These are phyloP conservation scores for Citrullus mucosospermus DNA, from an alignment of 306 rosid species.

Conservation along the genomic window DNA sequence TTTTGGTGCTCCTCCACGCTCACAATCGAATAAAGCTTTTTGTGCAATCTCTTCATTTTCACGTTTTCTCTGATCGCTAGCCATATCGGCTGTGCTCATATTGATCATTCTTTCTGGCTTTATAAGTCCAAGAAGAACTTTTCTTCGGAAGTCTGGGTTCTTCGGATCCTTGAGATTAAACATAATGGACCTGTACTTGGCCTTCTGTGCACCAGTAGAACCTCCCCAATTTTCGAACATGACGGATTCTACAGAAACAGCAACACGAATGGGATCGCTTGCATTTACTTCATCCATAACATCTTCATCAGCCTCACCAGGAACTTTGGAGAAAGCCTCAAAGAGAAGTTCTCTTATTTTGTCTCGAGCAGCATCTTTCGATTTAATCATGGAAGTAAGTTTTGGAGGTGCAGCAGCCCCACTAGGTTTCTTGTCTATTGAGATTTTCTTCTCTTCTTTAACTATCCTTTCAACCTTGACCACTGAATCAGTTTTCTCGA, in stretches of 20 bases:
- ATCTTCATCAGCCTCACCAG: constrained; percentile 59
- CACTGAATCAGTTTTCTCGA: constrained; percentile 27
- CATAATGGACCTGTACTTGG: constrained; percentile 74
- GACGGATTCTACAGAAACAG: constrained; percentile 76
- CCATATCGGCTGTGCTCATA: constrained; percentile 86
- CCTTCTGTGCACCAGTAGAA: constrained; percentile 79
- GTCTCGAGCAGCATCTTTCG: constrained; percentile 54
- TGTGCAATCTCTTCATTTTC: constrained; percentile 54
- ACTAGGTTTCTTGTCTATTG: constrained; percentile 29
- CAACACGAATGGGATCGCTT: constrained; percentile 72
- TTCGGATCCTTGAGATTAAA: constrained; percentile 85
- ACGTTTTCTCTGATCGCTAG: constrained; percentile 72
- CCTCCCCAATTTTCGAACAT: constrained; percentile 88
- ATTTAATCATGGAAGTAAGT: constrained; percentile 59
- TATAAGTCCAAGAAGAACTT: constrained; percentile 66
- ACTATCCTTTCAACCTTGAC: constrained; percentile 53
- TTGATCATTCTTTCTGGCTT: constrained; percentile 46
- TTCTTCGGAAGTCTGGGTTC: constrained; percentile 93
- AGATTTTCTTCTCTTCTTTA: constrained; percentile 38
- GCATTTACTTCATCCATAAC: constrained; percentile 34
- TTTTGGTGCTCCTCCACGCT: constrained; percentile 52
- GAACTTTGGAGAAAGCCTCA: constrained; percentile 67
- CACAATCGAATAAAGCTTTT: constrained; percentile 79
- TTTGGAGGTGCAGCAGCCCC: constrained; percentile 43
- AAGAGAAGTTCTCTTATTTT: constrained; percentile 63